Conservation (phyloP, 1,284 basidiomycete species). For the Gomphus bonarii region DNA sequence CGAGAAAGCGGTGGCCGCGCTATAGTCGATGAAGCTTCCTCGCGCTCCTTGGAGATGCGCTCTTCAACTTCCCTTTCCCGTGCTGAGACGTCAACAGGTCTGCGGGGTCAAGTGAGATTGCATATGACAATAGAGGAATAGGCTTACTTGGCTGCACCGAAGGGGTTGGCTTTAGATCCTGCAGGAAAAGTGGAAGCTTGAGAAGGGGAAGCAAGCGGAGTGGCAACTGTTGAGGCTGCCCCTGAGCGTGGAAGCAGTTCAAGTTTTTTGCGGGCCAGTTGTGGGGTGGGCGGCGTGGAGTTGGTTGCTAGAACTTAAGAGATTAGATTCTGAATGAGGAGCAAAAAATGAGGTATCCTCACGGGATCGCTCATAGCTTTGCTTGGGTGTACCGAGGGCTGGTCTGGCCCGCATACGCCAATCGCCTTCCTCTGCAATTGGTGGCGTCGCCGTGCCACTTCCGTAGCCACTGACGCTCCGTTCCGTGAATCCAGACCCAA, state of each 20-base stretch:
- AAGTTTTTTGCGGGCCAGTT: slow-evolving; percentile 66
- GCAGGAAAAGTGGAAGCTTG: slow-evolving; percentile 30
- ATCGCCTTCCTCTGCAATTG: slow-evolving; percentile 39
- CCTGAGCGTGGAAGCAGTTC: slow-evolving; percentile 73
- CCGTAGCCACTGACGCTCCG: background rate
- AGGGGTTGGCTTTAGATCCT: slow-evolving; percentile 57
- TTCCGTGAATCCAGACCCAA: slow-evolving; percentile 24
- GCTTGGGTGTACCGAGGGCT: slow-evolving; percentile 10
- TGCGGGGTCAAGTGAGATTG: slow-evolving; percentile 20
- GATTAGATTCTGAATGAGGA: background rate
- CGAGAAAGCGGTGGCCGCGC: slow-evolving; percentile 48
- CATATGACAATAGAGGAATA: background rate
- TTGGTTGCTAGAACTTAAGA: slow-evolving; percentile 37
- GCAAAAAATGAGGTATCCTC: slow-evolving; percentile 20
- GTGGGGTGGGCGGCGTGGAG: slow-evolving; percentile 74
- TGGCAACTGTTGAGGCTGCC: slow-evolving; percentile 48
- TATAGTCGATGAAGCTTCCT: slow-evolving; percentile 42
- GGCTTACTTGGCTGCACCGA: slow-evolving; percentile 74
- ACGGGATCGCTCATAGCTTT: slow-evolving; percentile 43
- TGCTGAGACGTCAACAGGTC: slow-evolving; percentile 76
- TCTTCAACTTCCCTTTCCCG: slow-evolving; percentile 69
- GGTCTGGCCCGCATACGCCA: slow-evolving; percentile 47
- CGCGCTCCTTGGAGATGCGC: slow-evolving; percentile 57
- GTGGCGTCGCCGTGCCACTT: slow-evolving; percentile 32
- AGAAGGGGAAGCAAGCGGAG: slow-evolving; percentile 62